A percentile compares a stretch with the other conserved stretches of the same genome.
These are phyloP conservation scores for Primulina huaijiensis DNA, from an alignment of 257 asterid species.

Conservation along the genomic window DNA sequence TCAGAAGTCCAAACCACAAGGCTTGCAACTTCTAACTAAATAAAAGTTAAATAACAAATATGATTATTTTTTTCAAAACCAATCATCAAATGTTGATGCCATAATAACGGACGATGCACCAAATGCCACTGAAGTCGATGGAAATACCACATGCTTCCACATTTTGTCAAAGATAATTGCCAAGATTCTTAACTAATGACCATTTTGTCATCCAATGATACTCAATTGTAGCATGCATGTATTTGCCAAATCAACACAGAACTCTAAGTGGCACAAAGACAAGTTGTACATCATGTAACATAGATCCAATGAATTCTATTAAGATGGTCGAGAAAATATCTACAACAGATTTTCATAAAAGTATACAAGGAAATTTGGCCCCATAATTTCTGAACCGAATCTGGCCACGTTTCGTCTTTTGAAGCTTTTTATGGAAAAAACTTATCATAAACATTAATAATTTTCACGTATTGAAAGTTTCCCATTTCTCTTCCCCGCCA, in stretches of 20 bases:
- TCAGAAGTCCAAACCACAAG: background rate
- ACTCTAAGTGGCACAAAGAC: background rate
- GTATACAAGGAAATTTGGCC: background rate
- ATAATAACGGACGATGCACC: background rate
- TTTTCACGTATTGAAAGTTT: background rate
- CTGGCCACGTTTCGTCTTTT: background rate
- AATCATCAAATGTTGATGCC: background rate
- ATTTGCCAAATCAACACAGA: background rate
- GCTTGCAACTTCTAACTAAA: background rate
- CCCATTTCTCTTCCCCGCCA: too few relatives aligned
- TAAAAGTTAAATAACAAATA: background rate
- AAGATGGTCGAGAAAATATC: background rate
- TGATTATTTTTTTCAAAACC: too few relatives aligned
- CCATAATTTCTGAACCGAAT: background rate
- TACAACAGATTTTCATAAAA: too few relatives aligned
- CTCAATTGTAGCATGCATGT: background rate
- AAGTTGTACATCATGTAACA: background rate
- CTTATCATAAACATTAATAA: too few relatives aligned
- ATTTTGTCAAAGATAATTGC: background rate
- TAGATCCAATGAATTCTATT: background rate
- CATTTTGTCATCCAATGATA: background rate
- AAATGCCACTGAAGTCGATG: background rate
- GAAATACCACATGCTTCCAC: background rate
- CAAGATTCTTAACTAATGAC: background rate
- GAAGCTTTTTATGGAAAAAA: too few relatives aligned